A percentile compares a stretch with the other conserved stretches of the same genome.
Conservation (phyloP, 495 filamentous ascomycete species). For the Tuber melanosporum region DNA sequence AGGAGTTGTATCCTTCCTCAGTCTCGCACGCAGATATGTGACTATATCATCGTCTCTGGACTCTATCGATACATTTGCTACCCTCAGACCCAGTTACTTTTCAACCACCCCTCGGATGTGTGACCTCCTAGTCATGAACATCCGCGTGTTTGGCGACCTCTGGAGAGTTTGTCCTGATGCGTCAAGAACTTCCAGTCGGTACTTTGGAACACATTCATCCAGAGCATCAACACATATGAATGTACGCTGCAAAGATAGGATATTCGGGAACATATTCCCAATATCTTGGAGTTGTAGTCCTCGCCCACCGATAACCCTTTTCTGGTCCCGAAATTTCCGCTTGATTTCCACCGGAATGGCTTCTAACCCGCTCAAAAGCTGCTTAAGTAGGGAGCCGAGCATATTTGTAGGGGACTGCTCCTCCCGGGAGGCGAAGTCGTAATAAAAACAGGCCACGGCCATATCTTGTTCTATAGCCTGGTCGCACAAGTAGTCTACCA, state of each 20-base stretch:
- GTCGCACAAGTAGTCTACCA: too few relatives aligned
- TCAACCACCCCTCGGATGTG: not conserved
- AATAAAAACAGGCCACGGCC: not conserved
- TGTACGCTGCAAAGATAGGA: not conserved
- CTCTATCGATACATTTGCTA: not conserved
- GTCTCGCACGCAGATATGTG: not conserved
- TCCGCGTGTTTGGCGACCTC: not conserved
- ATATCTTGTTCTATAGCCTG: too few relatives aligned
- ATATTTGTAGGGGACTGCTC: not conserved
- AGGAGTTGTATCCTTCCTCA: not conserved
- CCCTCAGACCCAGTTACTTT: not conserved
- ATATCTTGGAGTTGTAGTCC: not conserved
- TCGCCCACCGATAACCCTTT: not conserved
- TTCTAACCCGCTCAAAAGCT: not conserved
- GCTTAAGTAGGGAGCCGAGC: not conserved
- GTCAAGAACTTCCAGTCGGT: not conserved
- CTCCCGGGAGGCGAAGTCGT: not conserved
- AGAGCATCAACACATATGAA: not conserved
- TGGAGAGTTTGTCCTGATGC: not conserved
- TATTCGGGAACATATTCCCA: not conserved
- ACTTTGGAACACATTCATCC: not conserved
- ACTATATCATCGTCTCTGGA: not conserved
- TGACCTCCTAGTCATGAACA: not conserved
- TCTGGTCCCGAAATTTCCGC: not conserved
- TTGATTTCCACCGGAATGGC: not conserved